These are phyloP conservation scores for Geranium brycei DNA, from an alignment of 345 rosid species.

Conservation along the genomic window DNA sequence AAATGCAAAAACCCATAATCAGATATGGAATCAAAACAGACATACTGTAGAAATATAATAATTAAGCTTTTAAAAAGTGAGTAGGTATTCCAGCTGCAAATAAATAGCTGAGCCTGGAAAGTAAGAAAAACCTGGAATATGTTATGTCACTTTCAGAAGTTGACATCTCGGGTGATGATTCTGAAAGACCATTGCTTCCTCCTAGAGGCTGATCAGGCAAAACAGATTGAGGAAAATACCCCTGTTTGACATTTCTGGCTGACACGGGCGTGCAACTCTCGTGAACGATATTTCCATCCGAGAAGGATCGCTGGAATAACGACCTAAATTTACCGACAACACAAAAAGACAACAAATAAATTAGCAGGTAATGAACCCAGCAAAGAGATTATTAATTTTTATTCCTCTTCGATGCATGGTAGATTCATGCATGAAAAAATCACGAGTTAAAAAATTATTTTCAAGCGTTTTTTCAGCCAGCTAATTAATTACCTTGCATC, in stretches of 20 bases:
- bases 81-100: no score
- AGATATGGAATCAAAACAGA: slow-evolving; percentile 1
- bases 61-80: neutral
- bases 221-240: slow-evolving; percentile 30
- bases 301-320: slow-evolving; percentile 66
- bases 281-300: slow-evolving; percentile 79
- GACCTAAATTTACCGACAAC: slow-evolving; percentile 32
- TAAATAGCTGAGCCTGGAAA: neutral
- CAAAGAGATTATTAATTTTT: neutral
- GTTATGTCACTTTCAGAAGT: slow-evolving; percentile 53
- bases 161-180: slow-evolving; percentile 87
- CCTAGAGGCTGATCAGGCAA: slow-evolving; percentile 33
- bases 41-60: neutral
- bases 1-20: slow-evolving; percentile 8
- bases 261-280: slow-evolving; percentile 35
- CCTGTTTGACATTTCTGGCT: slow-evolving; percentile 28
- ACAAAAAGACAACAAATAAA: slow-evolving; percentile 8
- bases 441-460: no score
- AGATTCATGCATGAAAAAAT: no score
- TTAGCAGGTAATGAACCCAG: neutral
- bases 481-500: slow-evolving; percentile 50
- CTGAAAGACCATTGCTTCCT: slow-evolving; percentile 39
- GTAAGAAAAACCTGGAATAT: slow-evolving; percentile 52
- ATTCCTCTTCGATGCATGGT: no score
- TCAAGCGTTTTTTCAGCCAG: slow-evolving; percentile 4